Evolutionary conservation across 805 yeast genomes (phyloP), one percentile per base, ranked within the genome.

Genomic region (Blastobotrys terrestris): DNA sequence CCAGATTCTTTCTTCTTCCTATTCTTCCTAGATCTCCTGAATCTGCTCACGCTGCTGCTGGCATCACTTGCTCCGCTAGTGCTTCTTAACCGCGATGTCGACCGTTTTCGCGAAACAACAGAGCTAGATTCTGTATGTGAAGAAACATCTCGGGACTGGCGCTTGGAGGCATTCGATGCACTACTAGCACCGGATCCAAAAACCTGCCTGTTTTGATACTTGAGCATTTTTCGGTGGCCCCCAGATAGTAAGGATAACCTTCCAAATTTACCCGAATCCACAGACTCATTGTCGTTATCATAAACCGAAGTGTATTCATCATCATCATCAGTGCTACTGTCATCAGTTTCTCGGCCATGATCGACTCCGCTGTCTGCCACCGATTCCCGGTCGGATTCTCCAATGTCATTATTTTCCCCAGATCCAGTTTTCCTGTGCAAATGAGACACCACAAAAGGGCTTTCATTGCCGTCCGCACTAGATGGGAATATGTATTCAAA

Each of bases 401-500:
- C 55, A 20, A 31, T 16, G 11, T 46, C 49, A 18, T 26, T 22
- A 26, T 15, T 31, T 26, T 42, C 55, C 2, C 52, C 55, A 2
- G 46, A 48, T 13, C 50, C 48, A 44, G 7, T 51, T 53, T 22
- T 20, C 45, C 39, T 54, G 15, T 53, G 50, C 22, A 52, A 50
- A 39, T 51, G 56, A 5, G 49, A 52, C 16, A 59, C 55, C 19
- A 59, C 46, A 45, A 62, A 66, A 16, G 57, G 69, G 8, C 59
- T 53, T 43, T 61, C 62, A n/a, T 45, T 54, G 20, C 48, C 56
- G 15, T 63, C 61, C 35, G 66, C 68, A 14, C 70, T 71, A 21
- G 75, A 70, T 0, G 95, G 95, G 69, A 88, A 85, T n/a, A 85
- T 69, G 70, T 87, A 91, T 15, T 75, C 71, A 62, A 85, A 72